Base-by-base conservation (phyloP, 345 rosid species). In the Citrus mangshanensis region DNA sequence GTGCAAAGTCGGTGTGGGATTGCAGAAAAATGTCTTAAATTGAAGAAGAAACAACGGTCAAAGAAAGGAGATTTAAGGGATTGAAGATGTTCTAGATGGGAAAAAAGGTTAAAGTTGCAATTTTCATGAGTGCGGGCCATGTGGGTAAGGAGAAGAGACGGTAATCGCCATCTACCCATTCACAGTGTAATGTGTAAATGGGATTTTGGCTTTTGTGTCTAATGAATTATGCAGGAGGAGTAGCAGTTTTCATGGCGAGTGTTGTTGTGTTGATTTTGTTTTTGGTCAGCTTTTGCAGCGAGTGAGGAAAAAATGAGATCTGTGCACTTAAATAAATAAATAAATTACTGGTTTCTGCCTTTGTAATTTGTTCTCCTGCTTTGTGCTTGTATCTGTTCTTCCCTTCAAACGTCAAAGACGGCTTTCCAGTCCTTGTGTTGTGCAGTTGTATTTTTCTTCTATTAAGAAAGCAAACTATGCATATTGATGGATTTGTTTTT, bases 91-190 rank as follows among this genome's bases (percentile, higher is more conserved):
- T 55, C 82, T n/a, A 21, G 79, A 24, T 32, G 77, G 22, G 34
- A 71, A 54, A 13, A 70, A 61, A 56, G 40, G 34, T 73, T 76
- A 55, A 71, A 72, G 40, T 46, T 56, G 32, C 58, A 22, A 25
- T 59, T 66, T 59, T 70, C 69, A 21, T 77, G 58, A 61, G 84
- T 71, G 74, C 62, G 80, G 78, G 77, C 12, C 5, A 83, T 13
- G 79, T 80, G 86, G 72, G 76, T 76, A 81, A 84, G 74, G 82
- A 84, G 76, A 81, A 84, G 82, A 72, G 89, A 79, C 80, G 87
- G 80, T 68, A 85, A 81, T 73, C 91, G 84, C 97, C 93, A 90
- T 88, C 90, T 84, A 84, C 94, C 97, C 95, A 90, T 94, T 89
- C 90, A 86, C 86, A 46, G 51, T 13, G 51, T 46, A 13, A 46